Conservation (phyloP, 2,329 filamentous ascomycete species). For the Chrysosphaeria jannelii region DNA sequence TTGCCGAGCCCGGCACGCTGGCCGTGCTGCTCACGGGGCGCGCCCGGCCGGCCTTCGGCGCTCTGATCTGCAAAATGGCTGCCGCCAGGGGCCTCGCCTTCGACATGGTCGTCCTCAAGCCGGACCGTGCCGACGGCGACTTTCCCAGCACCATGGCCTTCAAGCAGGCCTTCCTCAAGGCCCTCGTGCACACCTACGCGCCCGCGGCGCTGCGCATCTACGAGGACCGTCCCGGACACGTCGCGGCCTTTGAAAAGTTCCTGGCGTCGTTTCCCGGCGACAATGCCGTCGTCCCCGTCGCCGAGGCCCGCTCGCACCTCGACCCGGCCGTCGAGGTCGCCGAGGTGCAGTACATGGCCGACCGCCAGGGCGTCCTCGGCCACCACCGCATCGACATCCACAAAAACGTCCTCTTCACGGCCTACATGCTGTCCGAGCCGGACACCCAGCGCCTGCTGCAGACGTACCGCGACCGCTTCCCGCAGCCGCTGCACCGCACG, state of each 20-base stretch:
- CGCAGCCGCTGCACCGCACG: constrained; percentile 27
- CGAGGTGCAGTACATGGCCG: constrained; percentile 70
- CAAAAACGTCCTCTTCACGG: constrained; percentile 73
- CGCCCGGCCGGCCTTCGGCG: constrained; percentile 43
- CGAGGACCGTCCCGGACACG: constrained; percentile 35
- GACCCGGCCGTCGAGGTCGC: constrained; percentile 54
- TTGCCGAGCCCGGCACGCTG: constrained; percentile 57
- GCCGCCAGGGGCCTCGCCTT: constrained; percentile 35
- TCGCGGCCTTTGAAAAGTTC: constrained; percentile 62
- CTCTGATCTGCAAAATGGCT: constrained; percentile 56
- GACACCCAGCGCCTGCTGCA: constrained; percentile 45
- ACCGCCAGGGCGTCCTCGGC: constrained; percentile 29
- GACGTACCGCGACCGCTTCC: constrained; percentile 29
- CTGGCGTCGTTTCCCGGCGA: constrained; percentile 48
- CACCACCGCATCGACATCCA: constrained; percentile 34
- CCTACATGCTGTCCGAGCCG: constrained; percentile 48
- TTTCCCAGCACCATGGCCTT: constrained; percentile 70
- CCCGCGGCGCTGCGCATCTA: constrained; percentile 54
- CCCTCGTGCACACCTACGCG: constrained; percentile 63
- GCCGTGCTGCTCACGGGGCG: constrained; percentile 72
- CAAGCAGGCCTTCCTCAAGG: constrained; percentile 61
- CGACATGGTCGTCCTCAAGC: constrained; percentile 70
- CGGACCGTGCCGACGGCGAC: constrained; percentile 47
- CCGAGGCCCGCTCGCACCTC: constrained; percentile 41
- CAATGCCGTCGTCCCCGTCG: constrained; percentile 64